Conservation (phyloP, 164 flowering plant species). For the Piper longum region DNA sequence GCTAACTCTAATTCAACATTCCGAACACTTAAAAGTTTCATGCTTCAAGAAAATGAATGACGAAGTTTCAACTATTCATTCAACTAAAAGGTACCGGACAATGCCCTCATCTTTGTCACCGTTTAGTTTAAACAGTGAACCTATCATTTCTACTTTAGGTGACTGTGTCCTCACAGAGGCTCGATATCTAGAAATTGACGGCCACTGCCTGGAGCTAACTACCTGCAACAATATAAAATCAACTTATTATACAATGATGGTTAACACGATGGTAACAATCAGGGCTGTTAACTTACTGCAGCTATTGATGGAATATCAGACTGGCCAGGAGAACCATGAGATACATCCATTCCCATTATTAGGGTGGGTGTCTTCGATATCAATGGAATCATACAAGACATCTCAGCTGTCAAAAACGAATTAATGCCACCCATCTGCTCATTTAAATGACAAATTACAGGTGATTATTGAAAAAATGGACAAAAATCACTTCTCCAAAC, state of each 20-base stretch:
- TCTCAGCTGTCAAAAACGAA: constrained; percentile 45
- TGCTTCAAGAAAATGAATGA: background rate
- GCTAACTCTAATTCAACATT: background rate
- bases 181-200: constrained; percentile 64
- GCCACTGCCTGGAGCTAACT: constrained; percentile 85
- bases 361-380: constrained; percentile 59
- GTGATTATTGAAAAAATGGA: background rate
- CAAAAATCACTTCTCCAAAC: constrained; percentile 20
- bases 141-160: constrained; percentile 77
- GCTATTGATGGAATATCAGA: constrained; percentile 88
- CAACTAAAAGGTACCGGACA: constrained; percentile 26
- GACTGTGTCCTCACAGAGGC: constrained; percentile 89
- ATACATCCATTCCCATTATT: constrained; percentile 93
- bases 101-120: constrained; percentile 60
- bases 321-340: constrained; percentile 92
- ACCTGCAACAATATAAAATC: constrained; percentile 31
- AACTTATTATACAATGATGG: background rate
- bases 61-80: background rate
- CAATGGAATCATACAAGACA: constrained; percentile 32
- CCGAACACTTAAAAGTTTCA: background rate
- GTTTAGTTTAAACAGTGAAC: constrained; percentile 35
- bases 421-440: constrained; percentile 92
- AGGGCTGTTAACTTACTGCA: constrained; percentile 34
- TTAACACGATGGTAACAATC: background rate
- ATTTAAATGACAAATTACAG: background rate